Evolutionary conservation across 225 moss, liverwort and hornwort genomes (phyloP).

Genomic region (Straminergon stramineum): DNA sequence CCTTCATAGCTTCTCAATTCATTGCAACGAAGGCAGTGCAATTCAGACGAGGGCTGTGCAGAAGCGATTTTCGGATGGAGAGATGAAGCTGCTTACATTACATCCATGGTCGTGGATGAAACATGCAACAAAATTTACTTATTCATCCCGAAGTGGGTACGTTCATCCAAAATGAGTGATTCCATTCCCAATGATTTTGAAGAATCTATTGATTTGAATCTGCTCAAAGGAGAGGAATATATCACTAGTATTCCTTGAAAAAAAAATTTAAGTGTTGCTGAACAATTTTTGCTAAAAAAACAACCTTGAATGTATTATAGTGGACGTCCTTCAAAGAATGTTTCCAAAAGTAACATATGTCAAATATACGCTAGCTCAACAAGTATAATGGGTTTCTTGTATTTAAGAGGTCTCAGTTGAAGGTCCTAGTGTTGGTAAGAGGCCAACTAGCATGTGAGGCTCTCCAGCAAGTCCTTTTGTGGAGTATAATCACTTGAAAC

Average conservation of each 20-base stretch:
- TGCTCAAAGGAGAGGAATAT: too few species aligned
- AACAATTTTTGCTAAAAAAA: not conserved
- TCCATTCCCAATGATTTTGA: not conserved
- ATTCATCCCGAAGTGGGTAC: not conserved
- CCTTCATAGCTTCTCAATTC: not conserved
- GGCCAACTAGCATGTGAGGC: not conserved
- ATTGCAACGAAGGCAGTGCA: not conserved
- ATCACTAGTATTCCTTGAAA: not conserved
- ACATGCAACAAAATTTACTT: not conserved
- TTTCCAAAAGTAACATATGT: not conserved
- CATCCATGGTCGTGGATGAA: not conserved
- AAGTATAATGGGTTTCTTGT: not conserved
- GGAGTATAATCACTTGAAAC: not conserved
- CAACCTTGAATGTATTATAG: not conserved
- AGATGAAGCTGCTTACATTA: not conserved
- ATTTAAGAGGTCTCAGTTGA: accelerated
- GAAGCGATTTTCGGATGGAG: not conserved
- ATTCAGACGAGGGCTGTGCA: not conserved
- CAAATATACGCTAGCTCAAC: accelerated
- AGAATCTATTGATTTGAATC: not conserved
- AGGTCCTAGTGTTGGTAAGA: not conserved
- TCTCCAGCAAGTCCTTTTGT: accelerated
- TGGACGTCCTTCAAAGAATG: accelerated
- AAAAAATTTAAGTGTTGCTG: too few species aligned
- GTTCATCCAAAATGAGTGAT: not conserved